These are phyloP conservation scores for Clavispora carvajalis DNA, from an alignment of 805 yeast species.

Conservation along the genomic window DNA sequence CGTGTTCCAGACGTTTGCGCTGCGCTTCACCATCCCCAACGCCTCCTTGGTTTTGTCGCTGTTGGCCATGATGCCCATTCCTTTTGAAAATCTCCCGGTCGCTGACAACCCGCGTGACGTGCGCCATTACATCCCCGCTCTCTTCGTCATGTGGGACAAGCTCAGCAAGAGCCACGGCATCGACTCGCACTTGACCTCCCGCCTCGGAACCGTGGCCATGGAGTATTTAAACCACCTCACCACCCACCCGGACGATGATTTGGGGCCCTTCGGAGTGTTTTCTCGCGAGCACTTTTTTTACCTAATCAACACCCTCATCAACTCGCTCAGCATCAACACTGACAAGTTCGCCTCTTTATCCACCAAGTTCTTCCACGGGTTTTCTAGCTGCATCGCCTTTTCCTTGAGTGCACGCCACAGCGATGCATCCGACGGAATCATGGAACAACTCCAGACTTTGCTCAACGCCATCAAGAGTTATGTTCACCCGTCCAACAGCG, in stretches of 20 bases:
- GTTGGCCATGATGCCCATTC: conserved; percentile 50
- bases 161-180: conserved; percentile 42
- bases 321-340: conserved; percentile 42
- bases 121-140: conserved; percentile 54
- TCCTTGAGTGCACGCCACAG: conserved; percentile 52
- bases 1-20: conserved; percentile 47
- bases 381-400: conserved; percentile 46
- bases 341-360: conserved; percentile 42
- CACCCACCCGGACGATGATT: conserved; percentile 10
- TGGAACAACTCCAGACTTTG: conserved; percentile 49
- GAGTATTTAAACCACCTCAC: conserved; percentile 33
- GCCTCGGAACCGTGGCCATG: conserved; percentile 58
- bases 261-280: conserved; percentile 59
- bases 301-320: conserved; percentile 50
- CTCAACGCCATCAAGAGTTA: conserved; percentile 72
- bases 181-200: conserved; percentile 61
- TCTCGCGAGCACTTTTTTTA: conserved; percentile 55
- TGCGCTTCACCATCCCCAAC: conserved; percentile 50
- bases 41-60: conserved; percentile 47
- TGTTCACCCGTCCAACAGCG: conserved; percentile 89
- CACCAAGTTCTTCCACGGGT: conserved; percentile 38
- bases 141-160: conserved; percentile 70
- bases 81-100: conserved; percentile 21
- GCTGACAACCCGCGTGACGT: conserved; percentile 31
- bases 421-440: conserved; percentile 38